Conservation (phyloP, 805 yeast species). For the Saccharomycopsis malanga region DNA sequence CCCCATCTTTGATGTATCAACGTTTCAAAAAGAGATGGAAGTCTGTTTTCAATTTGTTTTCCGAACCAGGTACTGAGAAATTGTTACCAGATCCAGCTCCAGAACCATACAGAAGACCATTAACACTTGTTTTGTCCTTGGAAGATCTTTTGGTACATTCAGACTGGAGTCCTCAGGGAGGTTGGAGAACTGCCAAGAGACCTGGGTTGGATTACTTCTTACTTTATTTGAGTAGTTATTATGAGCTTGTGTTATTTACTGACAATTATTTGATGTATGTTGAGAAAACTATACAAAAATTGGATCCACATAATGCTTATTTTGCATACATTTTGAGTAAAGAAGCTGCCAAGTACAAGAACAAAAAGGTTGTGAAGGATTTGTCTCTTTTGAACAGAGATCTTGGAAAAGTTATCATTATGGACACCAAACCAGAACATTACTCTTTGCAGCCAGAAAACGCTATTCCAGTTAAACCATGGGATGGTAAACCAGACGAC, state of each 20-base stretch:
- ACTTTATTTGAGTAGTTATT: constrained; percentile 90
- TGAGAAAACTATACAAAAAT: constrained; percentile 75
- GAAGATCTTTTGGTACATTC: constrained; percentile 90
- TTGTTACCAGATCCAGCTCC: constrained; percentile 88
- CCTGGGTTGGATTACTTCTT: constrained; percentile 97
- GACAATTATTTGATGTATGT: constrained; percentile 80
- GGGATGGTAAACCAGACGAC: constrained; percentile 87
- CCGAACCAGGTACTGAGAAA: constrained; percentile 90
- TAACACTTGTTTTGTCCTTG: constrained; percentile 80
- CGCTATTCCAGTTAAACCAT: constrained; percentile 75
- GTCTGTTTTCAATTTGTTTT: constrained; percentile 72
- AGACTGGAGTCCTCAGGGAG: constrained; percentile 84
- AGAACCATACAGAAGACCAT: constrained; percentile 85
- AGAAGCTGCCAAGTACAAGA: constrained; percentile 85
- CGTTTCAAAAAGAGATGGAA: constrained; percentile 67
- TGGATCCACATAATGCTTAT: constrained; percentile 90
- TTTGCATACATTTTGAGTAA: constrained; percentile 81
- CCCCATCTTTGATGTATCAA: constrained; percentile 55
- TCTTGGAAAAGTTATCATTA: constrained; percentile 64
- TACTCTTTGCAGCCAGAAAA: constrained; percentile 86
- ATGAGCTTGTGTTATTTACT: constrained; percentile 88
- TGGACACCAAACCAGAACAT: constrained; percentile 71
- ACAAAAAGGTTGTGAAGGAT: constrained; percentile 87
- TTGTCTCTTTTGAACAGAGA: constrained; percentile 87
- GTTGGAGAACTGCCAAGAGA: constrained; percentile 99